Evolutionary conservation across 192 early-diverging fungal species (phyloP), one percentile per base, ranked within the genome.

Genomic region (Entomortierella lignicola): DNA sequence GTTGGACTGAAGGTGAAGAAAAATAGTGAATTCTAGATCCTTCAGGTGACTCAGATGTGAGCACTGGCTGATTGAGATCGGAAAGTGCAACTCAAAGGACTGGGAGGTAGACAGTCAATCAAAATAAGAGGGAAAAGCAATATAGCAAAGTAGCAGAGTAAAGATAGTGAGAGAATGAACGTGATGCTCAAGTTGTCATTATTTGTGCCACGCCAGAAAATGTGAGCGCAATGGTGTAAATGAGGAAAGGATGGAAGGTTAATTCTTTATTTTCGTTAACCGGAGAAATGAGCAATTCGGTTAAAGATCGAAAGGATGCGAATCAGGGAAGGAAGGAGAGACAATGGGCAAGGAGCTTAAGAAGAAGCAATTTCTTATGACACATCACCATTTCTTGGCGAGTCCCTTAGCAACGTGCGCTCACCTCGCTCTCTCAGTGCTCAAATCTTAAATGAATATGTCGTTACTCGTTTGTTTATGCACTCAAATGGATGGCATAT

Each of bases 11-110:
- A 29, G 39, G 51, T 41, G 3, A 32, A 39, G 59, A 55, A n/a
- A 17, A 55, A 23, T 41, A 43, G 44, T 42, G 30, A 13, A 42
- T 13, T n/a, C n/a, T n/a, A 99, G 90, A 15, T 87, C 95, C 84
- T 99, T 99, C n/a, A n/a, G n/a, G n/a, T n/a, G n/a, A n/a, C n/a
- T n/a, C n/a, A n/a, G n/a, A 37, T 37, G 10, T 37, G 34, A 37
- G 34, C 34, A 37, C 34, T 37, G 34, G 34, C 34, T 7, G 34
- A 37, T 7, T 37, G 34, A 37, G 34, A 37, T 37, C 34, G 34
- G 34, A 37, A 37, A 10, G 34, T 37, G 34, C 34, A 7, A n/a
- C n/a, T n/a, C n/a, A n/a, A n/a, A n/a, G n/a, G n/a, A n/a, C n/a
- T n/a, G n/a, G n/a, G 34, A 10, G 10, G 10, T 37, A 37, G 34